phyloP scores from a whole-genome alignment of 2,329 filamentous ascomycete species.

The Aplosporella prunicola region DNA sequence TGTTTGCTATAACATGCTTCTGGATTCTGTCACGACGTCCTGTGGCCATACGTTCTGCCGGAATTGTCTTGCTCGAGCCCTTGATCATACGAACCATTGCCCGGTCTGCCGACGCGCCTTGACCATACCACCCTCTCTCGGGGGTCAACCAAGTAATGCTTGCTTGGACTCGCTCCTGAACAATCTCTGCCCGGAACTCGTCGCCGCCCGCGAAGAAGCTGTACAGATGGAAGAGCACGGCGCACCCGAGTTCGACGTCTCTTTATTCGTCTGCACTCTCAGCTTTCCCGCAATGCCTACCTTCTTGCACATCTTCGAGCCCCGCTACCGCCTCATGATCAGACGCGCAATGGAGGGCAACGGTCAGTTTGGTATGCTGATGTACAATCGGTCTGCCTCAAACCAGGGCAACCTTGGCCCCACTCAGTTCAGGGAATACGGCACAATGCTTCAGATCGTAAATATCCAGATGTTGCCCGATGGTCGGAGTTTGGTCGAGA shows the following conservation, averaged over 20 bases:
- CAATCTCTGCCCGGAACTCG: constrained; percentile 56
- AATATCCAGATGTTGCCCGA: constrained; percentile 66
- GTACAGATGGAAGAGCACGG: constrained; percentile 50
- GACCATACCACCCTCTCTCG: constrained; percentile 41
- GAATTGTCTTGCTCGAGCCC: constrained; percentile 62
- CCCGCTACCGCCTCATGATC: constrained; percentile 86
- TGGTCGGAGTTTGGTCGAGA: constrained; percentile 73
- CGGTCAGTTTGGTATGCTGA: constrained; percentile 76
- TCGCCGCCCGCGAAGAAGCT: constrained; percentile 49
- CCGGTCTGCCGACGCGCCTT: constrained; percentile 68
- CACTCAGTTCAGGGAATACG: constrained; percentile 59
- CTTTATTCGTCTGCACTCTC: constrained; percentile 74
- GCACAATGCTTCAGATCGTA: constrained; percentile 68
- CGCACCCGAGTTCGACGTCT: constrained; percentile 45
- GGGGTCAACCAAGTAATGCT: constrained; percentile 49
- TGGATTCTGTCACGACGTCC: constrained; percentile 72
- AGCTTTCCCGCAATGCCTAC: constrained; percentile 74
- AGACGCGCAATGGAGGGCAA: constrained; percentile 64
- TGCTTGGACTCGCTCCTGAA: constrained; percentile 54
- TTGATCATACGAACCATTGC: constrained; percentile 70
- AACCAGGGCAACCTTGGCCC: constrained; percentile 42
- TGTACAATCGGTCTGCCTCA: constrained; percentile 50
- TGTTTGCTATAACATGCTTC: constrained; percentile 72
- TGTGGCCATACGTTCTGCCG: constrained; percentile 90
- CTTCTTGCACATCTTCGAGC: constrained; percentile 85